Evolutionary conservation across 2,329 filamentous ascomycete genomes (phyloP), one percentile per base, ranked within the genome.

Genomic region (Xylariaceae sp.): DNA sequence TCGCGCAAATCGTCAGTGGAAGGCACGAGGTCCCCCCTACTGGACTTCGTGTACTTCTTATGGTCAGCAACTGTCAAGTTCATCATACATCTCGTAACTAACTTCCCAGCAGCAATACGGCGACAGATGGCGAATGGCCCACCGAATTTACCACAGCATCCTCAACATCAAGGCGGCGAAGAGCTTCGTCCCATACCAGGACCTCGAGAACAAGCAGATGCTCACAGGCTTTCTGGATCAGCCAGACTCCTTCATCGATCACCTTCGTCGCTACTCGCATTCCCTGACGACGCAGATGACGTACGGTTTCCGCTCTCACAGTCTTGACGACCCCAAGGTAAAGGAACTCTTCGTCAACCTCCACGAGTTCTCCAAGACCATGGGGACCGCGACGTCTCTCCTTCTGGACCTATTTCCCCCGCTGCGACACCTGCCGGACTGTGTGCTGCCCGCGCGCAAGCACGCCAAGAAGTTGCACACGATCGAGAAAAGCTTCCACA

Each of bases 131-230:
- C 50, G 59, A 7, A 53, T 54, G 48, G 45, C 61, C n/a, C 57
- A 62, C 6, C 61, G 60, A 22, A 52, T 66, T 48, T 45, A 65
- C 0, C 72, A 76, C 49, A 55, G 53, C 1, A 57, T 72, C 0
- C 65, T 77, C 16, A 73, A 75, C 46, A 55, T 71, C 30, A 64
- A 59, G 0, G 61, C 64, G 0, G 64, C 71, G 1, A 63, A 61
- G 28, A 55, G 56, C 4, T 81, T 79, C 42, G 62, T 77, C 1
- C 66, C 71, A 1, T 79, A 78, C 45, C 75, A 79, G 44, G 66
- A 71, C 32, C 62, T 79, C 2, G 76, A 80, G 51, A 75, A 69
- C 52, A 73, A 71, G 49, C 65, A 70, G 29, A 73, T 80, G 73
- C 55, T 77, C 13, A 57, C 39, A 26, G 68, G 69, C 3, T 52